Evolutionary conservation across 2,329 filamentous ascomycete genomes (phyloP).

Genomic region (Fusarium zealandicum): DNA sequence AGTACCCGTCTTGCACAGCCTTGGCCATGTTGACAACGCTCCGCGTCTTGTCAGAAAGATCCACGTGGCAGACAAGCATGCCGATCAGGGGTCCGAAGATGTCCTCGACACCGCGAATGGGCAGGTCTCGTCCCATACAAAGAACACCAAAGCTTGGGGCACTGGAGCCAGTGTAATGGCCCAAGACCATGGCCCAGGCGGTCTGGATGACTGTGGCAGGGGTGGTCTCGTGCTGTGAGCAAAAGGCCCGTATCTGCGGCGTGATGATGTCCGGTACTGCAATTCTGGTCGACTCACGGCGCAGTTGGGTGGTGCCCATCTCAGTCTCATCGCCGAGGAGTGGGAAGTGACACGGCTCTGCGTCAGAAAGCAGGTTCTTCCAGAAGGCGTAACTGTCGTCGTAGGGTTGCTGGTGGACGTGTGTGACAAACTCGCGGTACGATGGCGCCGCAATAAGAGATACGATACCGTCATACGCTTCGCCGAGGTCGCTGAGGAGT

Average conservation of each 20-base stretch:
- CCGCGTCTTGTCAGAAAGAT: conserved; percentile 4
- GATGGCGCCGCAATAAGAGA: neutral
- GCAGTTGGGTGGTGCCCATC: neutral
- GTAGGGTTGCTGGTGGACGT: neutral
- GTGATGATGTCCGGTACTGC: conserved; percentile 17
- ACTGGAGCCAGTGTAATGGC: conserved; percentile 53
- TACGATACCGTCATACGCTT: conserved; percentile 34
- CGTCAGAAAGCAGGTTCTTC: neutral
- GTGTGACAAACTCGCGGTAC: conserved; percentile 10
- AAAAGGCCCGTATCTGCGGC: conserved; percentile 43
- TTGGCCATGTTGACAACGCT: conserved; percentile 1
- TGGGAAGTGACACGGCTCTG: conserved; percentile 25
- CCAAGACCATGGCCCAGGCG: conserved; percentile 59
- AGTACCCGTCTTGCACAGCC: conserved; percentile 2
- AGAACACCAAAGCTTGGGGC: conserved; percentile 63
- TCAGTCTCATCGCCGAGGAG: neutral
- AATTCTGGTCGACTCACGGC: conserved; percentile 1
- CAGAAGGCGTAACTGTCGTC: conserved; percentile 2
- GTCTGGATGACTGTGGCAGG: conserved; percentile 59
- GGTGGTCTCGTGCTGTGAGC: conserved; percentile 52
- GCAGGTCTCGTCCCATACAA: conserved; percentile 59
- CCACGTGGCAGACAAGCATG: conserved; percentile 45
- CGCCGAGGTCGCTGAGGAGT: conserved; percentile 41
- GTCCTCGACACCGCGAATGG: conserved; percentile 55
- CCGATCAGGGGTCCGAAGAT: conserved; percentile 62